phyloP scores from a whole-genome alignment of 768 basidiomycete species.

The Mycena filopes region DNA sequence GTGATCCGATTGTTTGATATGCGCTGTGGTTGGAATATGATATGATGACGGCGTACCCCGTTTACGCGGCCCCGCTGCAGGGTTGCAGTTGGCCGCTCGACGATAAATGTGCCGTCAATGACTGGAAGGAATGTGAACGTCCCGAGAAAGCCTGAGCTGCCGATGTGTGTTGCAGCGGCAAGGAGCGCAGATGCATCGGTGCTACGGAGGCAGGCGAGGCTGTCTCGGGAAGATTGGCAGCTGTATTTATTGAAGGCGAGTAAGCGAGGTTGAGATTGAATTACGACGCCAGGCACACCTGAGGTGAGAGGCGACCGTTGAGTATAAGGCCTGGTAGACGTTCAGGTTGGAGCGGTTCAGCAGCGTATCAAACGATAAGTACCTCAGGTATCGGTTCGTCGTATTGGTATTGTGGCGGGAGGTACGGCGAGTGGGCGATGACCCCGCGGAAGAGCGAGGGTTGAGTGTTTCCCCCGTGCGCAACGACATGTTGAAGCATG shows the following conservation, averaged over 20 bases:
- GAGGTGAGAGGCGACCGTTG: slow-evolving; percentile 17
- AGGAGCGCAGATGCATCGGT: too few relatives aligned
- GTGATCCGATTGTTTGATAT: not conserved
- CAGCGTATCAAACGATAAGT: not conserved
- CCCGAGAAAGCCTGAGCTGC: too few relatives aligned
- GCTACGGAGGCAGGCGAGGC: too few relatives aligned
- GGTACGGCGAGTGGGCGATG: slow-evolving; percentile 42
- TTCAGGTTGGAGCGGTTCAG: not conserved
- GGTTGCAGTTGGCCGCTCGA: slow-evolving; percentile 42
- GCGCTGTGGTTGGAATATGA: not conserved
- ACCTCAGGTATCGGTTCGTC: slow-evolving; percentile 39
- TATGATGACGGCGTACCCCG: slow-evolving; percentile 41
- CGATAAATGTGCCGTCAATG: too few relatives aligned
- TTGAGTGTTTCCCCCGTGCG: slow-evolving; percentile 44
- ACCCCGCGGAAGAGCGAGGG: slow-evolving; percentile 41
- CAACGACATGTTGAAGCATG: slow-evolving; percentile 46
- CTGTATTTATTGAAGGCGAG: too few relatives aligned
- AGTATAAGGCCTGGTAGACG: slow-evolving; percentile 7
- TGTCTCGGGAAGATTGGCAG: too few relatives aligned
- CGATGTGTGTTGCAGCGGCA: too few relatives aligned
- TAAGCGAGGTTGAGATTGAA: too few relatives aligned
- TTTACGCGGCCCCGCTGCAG: slow-evolving; percentile 40
- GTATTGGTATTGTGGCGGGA: slow-evolving; percentile 44
- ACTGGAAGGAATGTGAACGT: too few relatives aligned
- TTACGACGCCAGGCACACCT: too few relatives aligned